phyloP scores from a whole-genome alignment of 345 rosid species.

The Citrus sp. region DNA sequence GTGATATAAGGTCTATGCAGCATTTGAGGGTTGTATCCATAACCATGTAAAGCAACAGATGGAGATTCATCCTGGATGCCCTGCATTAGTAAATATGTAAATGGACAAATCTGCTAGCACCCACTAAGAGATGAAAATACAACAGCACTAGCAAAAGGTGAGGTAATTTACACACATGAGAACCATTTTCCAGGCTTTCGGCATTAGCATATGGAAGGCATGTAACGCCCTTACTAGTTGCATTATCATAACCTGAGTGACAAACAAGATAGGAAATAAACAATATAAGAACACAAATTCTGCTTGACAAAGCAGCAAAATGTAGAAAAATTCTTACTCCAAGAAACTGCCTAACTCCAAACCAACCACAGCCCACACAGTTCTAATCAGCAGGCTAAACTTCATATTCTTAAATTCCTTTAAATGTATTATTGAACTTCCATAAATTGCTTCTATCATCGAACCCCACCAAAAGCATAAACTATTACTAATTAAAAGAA shows the following conservation, averaged over 20 bases:
- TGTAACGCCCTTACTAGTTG: slow-evolving; percentile 34
- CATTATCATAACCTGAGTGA: slow-evolving; percentile 34
- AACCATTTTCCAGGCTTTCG: slow-evolving; percentile 33
- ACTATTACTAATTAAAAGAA: neutral
- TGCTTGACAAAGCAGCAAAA: slow-evolving; percentile 9
- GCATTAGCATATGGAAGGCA: slow-evolving; percentile 28
- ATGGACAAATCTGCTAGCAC: slow-evolving; percentile 6
- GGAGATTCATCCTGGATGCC: slow-evolving; percentile 31
- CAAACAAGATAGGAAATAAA: slow-evolving; percentile 12
- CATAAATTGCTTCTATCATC: slow-evolving; percentile 1
- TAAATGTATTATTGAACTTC: neutral
- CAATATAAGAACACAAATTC: slow-evolving; percentile 9
- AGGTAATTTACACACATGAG: slow-evolving; percentile 39
- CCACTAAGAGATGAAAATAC: slow-evolving; percentile 7
- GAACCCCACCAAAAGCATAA: neutral
- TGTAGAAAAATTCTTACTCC: neutral
- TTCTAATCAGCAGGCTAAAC: neutral
- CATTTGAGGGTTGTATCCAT: slow-evolving; percentile 30
- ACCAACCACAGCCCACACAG: slow-evolving; percentile 7
- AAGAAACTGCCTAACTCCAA: slow-evolving; percentile 2
- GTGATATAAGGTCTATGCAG: slow-evolving; percentile 27
- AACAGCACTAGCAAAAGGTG: slow-evolving; percentile 12
- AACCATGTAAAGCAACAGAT: slow-evolving; percentile 33
- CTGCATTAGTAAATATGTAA: slow-evolving; percentile 22
- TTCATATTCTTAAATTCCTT: neutral